Percentiles rank a stretch among this genome's conserved stretches.
Evolutionary conservation across 1,139 yeast species (phyloP).

Genomic region (Protomyces inundatus): DNA sequence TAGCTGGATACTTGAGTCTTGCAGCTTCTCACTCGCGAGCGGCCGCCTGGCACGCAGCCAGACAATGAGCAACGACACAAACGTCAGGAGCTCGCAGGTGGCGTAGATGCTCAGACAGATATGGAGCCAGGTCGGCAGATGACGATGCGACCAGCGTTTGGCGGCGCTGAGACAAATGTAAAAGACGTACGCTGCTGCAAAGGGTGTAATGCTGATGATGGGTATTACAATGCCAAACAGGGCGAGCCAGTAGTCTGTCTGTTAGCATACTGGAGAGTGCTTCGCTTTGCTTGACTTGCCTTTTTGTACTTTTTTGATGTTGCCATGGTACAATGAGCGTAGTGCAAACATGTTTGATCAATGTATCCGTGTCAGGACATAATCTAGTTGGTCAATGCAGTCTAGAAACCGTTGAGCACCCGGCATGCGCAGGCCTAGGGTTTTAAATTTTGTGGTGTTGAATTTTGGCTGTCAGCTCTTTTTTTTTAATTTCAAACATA

Average conservation of each 20-base stretch:
- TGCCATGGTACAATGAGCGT: background rate
- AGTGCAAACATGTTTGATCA: background rate
- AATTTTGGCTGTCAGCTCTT: too few species aligned
- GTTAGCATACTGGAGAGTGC: background rate
- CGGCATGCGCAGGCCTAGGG: too few species aligned
- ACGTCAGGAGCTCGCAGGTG: background rate
- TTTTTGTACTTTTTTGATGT: slow-evolving; percentile 1
- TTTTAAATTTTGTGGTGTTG: too few species aligned
- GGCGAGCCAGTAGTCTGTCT: slow-evolving; percentile 17
- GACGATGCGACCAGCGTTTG: background rate
- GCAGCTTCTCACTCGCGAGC: background rate
- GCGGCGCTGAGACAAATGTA: background rate
- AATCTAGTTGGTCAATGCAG: too few species aligned
- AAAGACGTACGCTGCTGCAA: slow-evolving; percentile 1
- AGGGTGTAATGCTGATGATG: slow-evolving; percentile 7
- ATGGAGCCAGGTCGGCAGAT: slow-evolving; percentile 12
- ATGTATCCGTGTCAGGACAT: too few species aligned
- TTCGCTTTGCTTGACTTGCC: background rate
- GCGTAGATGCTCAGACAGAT: background rate
- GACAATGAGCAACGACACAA: slow-evolving; percentile 1
- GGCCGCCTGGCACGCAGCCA: slow-evolving; percentile 6
- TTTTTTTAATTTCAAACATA: too few species aligned
- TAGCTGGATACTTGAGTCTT: background rate
- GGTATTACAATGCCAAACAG: slow-evolving; percentile 5
- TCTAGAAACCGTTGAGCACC: too few species aligned